Percentiles rank a stretch among this genome's conserved stretches.
phyloP scores from a whole-genome alignment of 2,329 filamentous ascomycete genomes.

The Trichoderma sp. region DNA sequence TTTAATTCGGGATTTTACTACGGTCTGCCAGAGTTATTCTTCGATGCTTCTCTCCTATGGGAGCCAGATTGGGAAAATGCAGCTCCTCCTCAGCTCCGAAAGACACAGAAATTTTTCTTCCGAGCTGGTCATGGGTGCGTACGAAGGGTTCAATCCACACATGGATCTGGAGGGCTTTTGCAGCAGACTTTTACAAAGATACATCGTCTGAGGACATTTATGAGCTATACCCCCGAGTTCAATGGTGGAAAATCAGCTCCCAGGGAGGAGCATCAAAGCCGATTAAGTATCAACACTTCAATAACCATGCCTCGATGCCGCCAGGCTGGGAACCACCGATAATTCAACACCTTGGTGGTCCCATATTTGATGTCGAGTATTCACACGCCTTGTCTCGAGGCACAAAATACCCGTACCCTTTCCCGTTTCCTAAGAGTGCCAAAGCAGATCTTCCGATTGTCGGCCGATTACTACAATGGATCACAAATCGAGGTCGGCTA shows the following conservation, averaged over 20 bases:
- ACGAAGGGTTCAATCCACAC: background rate
- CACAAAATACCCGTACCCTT: background rate
- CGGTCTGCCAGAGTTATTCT: background rate
- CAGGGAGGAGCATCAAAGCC: background rate
- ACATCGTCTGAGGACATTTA: background rate
- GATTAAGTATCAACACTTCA: background rate
- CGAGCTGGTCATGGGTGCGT: background rate
- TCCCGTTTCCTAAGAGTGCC: background rate
- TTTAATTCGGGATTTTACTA: background rate
- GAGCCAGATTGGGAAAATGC: background rate
- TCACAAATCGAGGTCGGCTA: too few relatives aligned
- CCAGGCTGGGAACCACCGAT: too few relatives aligned
- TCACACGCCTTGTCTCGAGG: background rate
- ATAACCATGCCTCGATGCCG: background rate
- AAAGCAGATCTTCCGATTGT: background rate
- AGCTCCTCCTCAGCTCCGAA: background rate
- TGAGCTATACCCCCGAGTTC: background rate
- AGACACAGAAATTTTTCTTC: background rate
- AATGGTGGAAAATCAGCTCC: background rate
- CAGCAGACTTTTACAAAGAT: background rate
- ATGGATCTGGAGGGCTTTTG: fast-evolving
- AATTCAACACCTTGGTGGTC: too few relatives aligned
- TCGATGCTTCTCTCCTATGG: background rate
- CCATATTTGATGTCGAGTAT: too few relatives aligned
- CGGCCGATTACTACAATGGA: too few relatives aligned